Percentiles rank a stretch among this genome's conserved stretches.
Evolutionary conservation across 257 asterid genomes (phyloP).

Genomic region (Leonotis leonurus): DNA sequence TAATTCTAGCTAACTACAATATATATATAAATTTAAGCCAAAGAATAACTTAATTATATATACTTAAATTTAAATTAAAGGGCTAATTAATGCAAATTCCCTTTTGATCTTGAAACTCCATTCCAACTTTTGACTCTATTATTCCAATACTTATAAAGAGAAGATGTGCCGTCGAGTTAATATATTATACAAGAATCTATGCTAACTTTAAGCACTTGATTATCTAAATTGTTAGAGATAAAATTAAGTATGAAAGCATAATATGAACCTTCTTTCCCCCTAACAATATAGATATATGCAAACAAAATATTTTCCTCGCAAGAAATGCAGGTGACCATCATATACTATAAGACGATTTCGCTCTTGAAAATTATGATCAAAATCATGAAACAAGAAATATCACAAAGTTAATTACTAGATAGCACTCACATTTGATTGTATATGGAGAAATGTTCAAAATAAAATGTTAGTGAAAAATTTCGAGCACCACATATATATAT

Average conservation of each 20-base stretch:
- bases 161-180: constrained; percentile 14
- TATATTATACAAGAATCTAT: constrained; percentile 26
- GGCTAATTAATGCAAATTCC: constrained; percentile 13
- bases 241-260: constrained; percentile 25
- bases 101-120: constrained; percentile 21
- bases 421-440: neutral
- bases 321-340: constrained; percentile 19
- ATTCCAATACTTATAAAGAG: constrained; percentile 7
- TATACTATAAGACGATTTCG: no score
- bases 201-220: constrained; percentile 17
- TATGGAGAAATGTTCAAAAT: neutral
- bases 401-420: neutral
- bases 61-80: no score
- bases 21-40: no score
- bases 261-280: neutral
- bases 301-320: constrained; percentile 16
- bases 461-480: no score
- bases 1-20: no score
- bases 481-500: no score
- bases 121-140: constrained; percentile 24
- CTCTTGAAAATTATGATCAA: neutral
- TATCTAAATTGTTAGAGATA: neutral
- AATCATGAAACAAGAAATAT: neutral
- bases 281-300: neutral
- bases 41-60: neutral